phyloP scores from a whole-genome alignment of 2,329 filamentous ascomycete species.

The Calonectria fujianensis region DNA sequence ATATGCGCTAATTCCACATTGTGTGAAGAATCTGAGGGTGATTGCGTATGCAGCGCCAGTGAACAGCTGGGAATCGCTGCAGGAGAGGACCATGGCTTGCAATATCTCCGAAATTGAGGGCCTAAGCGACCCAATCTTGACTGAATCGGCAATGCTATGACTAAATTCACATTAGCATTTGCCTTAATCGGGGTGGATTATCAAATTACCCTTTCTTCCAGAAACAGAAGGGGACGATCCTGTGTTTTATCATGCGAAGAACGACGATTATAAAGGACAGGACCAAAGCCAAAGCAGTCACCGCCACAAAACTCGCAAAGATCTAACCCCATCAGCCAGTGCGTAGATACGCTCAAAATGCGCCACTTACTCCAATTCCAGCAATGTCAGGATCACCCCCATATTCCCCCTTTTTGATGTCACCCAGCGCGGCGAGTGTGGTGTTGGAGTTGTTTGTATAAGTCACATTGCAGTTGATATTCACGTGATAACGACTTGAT shows the following conservation, averaged over 20 bases:
- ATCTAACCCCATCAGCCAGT: constrained; percentile 28
- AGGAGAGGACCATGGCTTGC: constrained; percentile 40
- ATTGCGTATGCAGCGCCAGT: constrained; percentile 40
- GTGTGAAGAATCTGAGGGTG: constrained; percentile 31
- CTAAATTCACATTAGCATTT: neutral
- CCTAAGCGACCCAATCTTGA: constrained; percentile 17
- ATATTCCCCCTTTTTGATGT: constrained; percentile 23
- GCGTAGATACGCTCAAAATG: too few relatives aligned
- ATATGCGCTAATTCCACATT: constrained; percentile 37
- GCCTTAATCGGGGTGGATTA: neutral
- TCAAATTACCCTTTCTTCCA: constrained; percentile 14
- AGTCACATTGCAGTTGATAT: constrained; percentile 30
- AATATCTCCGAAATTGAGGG: constrained; percentile 35
- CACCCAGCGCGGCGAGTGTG: constrained; percentile 10
- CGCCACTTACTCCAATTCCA: constrained; percentile 23
- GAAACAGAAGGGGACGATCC: constrained; percentile 28
- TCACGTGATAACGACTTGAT: constrained; percentile 30
- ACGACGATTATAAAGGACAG: constrained; percentile 33
- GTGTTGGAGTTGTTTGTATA: constrained; percentile 11
- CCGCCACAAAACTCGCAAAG: constrained; percentile 29
- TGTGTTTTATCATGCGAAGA: constrained; percentile 32
- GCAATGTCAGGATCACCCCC: constrained; percentile 27
- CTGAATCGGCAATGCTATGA: neutral
- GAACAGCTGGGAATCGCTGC: constrained; percentile 42
- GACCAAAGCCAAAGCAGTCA: constrained; percentile 29